Evolutionary conservation across 352 stramenopile species (phyloP).

Genomic region (Thalassiosira mediterranea): DNA sequence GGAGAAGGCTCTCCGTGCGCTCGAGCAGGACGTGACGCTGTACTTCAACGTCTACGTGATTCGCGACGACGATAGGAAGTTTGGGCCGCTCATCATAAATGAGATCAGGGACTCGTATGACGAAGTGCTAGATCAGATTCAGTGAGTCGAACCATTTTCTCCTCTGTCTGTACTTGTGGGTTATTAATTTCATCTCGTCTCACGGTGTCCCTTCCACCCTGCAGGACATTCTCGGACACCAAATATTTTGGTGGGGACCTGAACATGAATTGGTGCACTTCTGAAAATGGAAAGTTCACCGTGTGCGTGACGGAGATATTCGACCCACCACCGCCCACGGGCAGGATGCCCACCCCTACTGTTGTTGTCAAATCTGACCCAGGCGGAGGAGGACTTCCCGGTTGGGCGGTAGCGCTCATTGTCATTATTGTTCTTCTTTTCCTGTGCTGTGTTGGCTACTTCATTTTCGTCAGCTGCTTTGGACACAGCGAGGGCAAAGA

Average conservation of each 20-base stretch:
- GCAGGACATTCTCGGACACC: constrained; percentile 26
- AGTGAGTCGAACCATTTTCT: constrained; percentile 16
- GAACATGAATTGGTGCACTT: constrained; percentile 21
- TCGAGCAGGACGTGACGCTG: constrained; percentile 11
- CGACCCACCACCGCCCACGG: neutral
- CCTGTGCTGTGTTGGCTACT: constrained; percentile 17
- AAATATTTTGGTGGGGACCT: constrained; percentile 6
- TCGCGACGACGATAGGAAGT: neutral
- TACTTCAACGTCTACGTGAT: constrained; percentile 19
- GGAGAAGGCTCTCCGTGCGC: neutral
- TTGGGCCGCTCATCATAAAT: constrained; percentile 28
- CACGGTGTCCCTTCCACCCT: neutral
- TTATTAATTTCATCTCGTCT: constrained; percentile 3
- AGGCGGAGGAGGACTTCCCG: constrained; percentile 12
- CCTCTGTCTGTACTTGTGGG: neutral
- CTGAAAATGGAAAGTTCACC: constrained; percentile 12
- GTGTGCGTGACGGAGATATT: too few species aligned
- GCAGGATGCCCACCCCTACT: neutral
- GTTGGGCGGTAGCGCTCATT: constrained; percentile 37
- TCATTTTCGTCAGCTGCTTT: constrained; percentile 8
- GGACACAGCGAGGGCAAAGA: constrained; percentile 13
- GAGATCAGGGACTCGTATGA: constrained; percentile 22
- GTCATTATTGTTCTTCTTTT: constrained; percentile 28
- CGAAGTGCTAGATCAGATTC: constrained; percentile 24
- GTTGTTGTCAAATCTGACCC: neutral